Percentiles rank a stretch among this genome's conserved stretches.
Conservation (phyloP, 352 stramenopile species). For the Phytophthora pistaciae region DNA sequence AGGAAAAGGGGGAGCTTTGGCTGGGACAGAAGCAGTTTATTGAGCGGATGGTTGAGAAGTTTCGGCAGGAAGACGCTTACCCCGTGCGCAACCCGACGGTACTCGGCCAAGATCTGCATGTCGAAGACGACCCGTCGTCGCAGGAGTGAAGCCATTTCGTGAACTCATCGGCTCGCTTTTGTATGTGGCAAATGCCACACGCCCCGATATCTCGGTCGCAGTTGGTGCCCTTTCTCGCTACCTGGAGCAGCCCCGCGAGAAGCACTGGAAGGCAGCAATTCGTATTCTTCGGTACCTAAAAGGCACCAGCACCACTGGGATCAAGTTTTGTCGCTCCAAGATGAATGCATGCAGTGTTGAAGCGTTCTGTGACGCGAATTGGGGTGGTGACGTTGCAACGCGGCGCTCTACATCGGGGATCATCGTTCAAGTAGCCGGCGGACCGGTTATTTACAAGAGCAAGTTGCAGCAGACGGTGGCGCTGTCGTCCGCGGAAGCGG, state of each 20-base stretch:
- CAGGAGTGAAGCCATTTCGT: slow-evolving; percentile 9
- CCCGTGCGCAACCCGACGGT: slow-evolving; percentile 12
- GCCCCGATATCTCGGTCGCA: slow-evolving; percentile 26
- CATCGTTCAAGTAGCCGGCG: no score
- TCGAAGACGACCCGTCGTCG: background rate
- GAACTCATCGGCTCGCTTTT: slow-evolving; percentile 22
- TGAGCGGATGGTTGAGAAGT: background rate
- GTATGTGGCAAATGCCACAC: slow-evolving; percentile 32
- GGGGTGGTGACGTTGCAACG: no score
- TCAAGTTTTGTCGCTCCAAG: no score
- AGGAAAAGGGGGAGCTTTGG: background rate
- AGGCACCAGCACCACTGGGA: no score
- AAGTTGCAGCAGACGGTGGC: background rate
- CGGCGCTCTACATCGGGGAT: no score
- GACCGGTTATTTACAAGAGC: no score
- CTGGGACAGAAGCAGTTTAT: background rate
- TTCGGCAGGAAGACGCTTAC: slow-evolving; percentile 5
- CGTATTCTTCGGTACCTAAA: background rate
- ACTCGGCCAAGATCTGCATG: slow-evolving; percentile 3
- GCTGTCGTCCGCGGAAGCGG: background rate
- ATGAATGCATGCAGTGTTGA: background rate
- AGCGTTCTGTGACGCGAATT: background rate
- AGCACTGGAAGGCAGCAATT: background rate
- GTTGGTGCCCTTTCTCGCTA: background rate
- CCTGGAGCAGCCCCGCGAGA: background rate